Evolutionary conservation across 495 filamentous ascomycete species (phyloP).

Genomic region (Letharia columbiana): DNA sequence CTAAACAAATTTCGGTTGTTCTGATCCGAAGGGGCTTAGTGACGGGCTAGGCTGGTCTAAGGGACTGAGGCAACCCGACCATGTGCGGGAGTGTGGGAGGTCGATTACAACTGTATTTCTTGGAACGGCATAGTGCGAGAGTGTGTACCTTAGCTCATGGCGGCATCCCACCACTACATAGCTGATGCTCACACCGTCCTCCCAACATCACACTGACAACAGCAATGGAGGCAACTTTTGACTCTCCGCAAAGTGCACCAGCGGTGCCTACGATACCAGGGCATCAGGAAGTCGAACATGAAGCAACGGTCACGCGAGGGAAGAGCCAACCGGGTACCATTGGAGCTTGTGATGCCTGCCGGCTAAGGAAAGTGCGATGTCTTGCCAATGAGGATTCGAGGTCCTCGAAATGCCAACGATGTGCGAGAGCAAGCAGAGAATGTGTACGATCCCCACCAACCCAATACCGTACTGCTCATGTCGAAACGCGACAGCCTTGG

Average conservation of each 20-base stretch:
- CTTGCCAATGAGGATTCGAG: constrained; percentile 17
- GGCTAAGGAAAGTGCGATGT: constrained; percentile 21
- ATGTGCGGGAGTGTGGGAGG: no score
- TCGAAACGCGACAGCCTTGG: neutral
- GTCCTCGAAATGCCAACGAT: constrained; percentile 57
- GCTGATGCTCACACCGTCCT: neutral
- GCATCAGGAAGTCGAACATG: neutral
- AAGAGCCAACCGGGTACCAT: constrained; percentile 16
- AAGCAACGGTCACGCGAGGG: neutral
- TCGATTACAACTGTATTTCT: neutral
- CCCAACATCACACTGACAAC: neutral
- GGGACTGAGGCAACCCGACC: no score
- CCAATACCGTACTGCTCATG: neutral
- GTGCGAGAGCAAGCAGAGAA: constrained; percentile 69
- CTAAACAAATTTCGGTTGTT: no score
- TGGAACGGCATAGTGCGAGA: neutral
- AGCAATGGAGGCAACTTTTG: neutral
- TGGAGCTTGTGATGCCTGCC: constrained; percentile 23
- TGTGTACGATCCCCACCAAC: constrained; percentile 36
- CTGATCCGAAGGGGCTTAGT: no score
- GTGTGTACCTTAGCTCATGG: neutral
- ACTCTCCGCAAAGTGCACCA: neutral
- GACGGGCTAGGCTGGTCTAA: no score
- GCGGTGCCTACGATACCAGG: constrained; percentile 6
- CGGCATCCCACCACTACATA: neutral